phyloP scores from a whole-genome alignment of 352 stramenopile genomes.

The Hyaloperonospora arabidopsidis region DNA sequence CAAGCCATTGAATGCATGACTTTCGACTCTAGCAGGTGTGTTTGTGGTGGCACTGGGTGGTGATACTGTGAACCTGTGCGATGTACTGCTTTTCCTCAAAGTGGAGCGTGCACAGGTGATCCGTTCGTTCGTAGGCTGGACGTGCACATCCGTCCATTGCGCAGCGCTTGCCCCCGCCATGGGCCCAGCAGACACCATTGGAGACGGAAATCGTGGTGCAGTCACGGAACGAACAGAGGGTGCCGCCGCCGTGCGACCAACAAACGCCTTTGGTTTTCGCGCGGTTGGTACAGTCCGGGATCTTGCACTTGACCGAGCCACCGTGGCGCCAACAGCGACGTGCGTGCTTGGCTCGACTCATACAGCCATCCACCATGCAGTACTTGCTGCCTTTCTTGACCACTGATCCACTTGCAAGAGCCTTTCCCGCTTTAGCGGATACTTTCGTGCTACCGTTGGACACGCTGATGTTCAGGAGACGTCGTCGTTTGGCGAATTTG shows the following conservation, averaged over 20 bases:
- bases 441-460: constrained; percentile 27
- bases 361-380: constrained; percentile 46
- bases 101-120: constrained; percentile 47
- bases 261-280: constrained; percentile 56
- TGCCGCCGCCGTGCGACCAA: constrained; percentile 56
- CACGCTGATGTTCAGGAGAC: constrained; percentile 23
- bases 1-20: constrained; percentile 9
- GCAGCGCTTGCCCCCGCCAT: constrained; percentile 83
- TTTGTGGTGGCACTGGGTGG: constrained; percentile 18
- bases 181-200: constrained; percentile 56
- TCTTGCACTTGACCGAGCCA: constrained; percentile 54
- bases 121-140: constrained; percentile 45
- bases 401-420: constrained; percentile 17
- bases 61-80: constrained; percentile 16
- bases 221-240: constrained; percentile 33
- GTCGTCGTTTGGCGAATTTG: constrained; percentile 29
- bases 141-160: constrained; percentile 49
- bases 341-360: constrained; percentile 44
- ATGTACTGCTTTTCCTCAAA: constrained; percentile 41
- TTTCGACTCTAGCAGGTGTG: constrained; percentile 18
- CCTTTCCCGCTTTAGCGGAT: constrained; percentile 15
- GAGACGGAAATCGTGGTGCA: constrained; percentile 48
- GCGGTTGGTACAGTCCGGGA: constrained; percentile 41
- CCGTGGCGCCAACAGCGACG: constrained; percentile 50
- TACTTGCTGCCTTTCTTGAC: constrained; percentile 52